Conservation (phyloP, 2,329 filamentous ascomycete genomes). For the Fusarium ambrosium region DNA sequence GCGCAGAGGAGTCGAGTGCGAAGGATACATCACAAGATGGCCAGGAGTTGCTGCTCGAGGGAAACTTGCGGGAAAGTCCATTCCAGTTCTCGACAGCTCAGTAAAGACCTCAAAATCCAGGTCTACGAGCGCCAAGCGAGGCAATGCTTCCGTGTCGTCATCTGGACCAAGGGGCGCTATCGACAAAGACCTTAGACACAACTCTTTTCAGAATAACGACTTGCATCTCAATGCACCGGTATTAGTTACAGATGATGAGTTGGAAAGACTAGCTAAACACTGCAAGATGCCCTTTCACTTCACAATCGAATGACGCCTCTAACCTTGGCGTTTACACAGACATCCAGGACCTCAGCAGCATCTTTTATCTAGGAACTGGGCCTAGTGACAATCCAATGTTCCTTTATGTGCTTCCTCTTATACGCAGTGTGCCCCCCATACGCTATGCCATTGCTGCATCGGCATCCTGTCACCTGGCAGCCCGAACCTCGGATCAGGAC, state of each 20-base stretch:
- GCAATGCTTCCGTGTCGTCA: not conserved
- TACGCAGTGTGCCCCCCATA: conserved; percentile 10
- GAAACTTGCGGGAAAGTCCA: conserved; percentile 21
- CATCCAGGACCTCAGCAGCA: conserved; percentile 13
- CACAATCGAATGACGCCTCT: not conserved
- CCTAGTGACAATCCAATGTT: conserved; percentile 25
- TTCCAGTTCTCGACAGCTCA: not conserved
- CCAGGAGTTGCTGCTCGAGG: conserved; percentile 14
- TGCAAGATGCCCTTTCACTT: not conserved
- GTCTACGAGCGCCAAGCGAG: not conserved
- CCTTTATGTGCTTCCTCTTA: conserved; percentile 20
- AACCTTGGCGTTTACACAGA: not conserved
- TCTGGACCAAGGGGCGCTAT: not conserved
- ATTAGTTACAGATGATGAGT: not conserved
- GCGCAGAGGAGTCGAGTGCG: conserved; percentile 4
- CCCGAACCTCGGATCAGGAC: not conserved
- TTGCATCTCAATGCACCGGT: not conserved
- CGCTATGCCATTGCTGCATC: conserved; percentile 21
- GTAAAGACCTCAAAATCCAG: not conserved
- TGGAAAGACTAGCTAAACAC: conserved; percentile 9
- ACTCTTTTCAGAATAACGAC: not conserved
- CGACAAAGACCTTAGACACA: not conserved
- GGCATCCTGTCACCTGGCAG: conserved; percentile 24
- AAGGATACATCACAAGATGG: conserved; percentile 25
- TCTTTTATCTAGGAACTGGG: conserved; percentile 21